Conservation (phyloP, 148 eudicot genomes). For the Fagopyrum tataricum region DNA sequence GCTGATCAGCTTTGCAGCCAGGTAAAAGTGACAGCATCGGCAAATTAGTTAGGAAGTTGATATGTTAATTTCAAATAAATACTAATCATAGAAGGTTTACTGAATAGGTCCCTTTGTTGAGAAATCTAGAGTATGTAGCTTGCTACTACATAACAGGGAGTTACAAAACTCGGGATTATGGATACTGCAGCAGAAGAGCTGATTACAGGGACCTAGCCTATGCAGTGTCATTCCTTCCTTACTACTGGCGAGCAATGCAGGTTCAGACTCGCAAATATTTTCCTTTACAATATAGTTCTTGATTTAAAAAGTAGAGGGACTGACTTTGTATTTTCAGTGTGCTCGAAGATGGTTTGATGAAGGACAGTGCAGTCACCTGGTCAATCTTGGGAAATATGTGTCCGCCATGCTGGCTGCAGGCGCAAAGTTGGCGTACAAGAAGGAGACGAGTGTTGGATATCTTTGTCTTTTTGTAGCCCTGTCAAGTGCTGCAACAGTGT, state of each 20-base stretch:
- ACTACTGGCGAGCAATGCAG: slow-evolving; percentile 99
- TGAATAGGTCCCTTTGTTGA: slow-evolving; percentile 74
- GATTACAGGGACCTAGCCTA: slow-evolving; percentile 83
- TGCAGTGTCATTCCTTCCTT: slow-evolving; percentile 93
- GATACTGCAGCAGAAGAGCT: slow-evolving; percentile 61
- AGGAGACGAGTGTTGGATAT: slow-evolving; percentile 57
- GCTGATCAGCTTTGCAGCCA: slow-evolving; percentile 99
- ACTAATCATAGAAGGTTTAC: neutral
- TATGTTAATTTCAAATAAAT: neutral
- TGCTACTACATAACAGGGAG: slow-evolving; percentile 95
- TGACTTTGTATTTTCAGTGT: slow-evolving; percentile 41
- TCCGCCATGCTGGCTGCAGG: slow-evolving; percentile 99
- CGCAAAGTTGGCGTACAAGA: slow-evolving; percentile 89
- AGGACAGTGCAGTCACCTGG: slow-evolving; percentile 73
- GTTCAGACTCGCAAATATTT: slow-evolving; percentile 18
- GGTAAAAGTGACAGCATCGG: slow-evolving; percentile 30
- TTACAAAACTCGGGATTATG: slow-evolving; percentile 83
- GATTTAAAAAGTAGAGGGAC: neutral
- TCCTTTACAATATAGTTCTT: neutral
- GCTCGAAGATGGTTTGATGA: slow-evolving; percentile 97
- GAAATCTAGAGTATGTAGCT: slow-evolving; percentile 75
- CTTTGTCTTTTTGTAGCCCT: slow-evolving; percentile 60
- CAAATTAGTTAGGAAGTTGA: neutral
- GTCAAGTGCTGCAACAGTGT: slow-evolving; percentile 88
- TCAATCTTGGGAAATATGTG: slow-evolving; percentile 85